These are phyloP conservation scores for Neurospora sp. DNA, from an alignment of 495 filamentous ascomycete species.

Conservation along the genomic window DNA sequence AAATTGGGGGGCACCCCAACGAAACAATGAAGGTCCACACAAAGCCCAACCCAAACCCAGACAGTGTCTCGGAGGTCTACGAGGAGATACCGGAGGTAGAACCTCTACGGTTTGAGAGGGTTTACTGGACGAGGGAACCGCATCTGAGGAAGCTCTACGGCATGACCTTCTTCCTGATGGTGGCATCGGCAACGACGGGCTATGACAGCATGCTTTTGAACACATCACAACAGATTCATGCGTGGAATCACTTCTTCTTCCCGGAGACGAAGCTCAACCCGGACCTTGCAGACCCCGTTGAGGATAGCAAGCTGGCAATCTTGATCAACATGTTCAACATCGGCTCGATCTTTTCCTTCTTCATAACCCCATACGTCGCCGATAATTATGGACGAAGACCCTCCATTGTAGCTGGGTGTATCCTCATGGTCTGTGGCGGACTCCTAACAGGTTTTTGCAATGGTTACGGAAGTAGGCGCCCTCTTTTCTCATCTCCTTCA, in stretches of 20 bases:
- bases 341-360: conserved; percentile 54
- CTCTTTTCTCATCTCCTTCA: background rate
- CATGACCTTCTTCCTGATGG: conserved; percentile 43
- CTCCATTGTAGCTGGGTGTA: conserved; percentile 49
- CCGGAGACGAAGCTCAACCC: conserved; percentile 24
- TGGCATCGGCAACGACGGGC: conserved; percentile 55
- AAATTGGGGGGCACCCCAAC: background rate
- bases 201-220: conserved; percentile 58
- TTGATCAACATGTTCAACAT: conserved; percentile 62
- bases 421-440: conserved; percentile 47
- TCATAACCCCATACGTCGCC: conserved; percentile 55
- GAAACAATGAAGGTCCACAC: background rate
- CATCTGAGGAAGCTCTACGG: conserved; percentile 51
- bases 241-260: conserved; percentile 44
- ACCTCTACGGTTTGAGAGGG: conserved; percentile 45
- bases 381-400: conserved; percentile 50
- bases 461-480: conserved; percentile 22
- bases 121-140: conserved; percentile 50
- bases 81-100: conserved; percentile 35
- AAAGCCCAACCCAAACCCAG: conserved; percentile 1
- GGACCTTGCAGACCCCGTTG: conserved; percentile 22
- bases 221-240: conserved; percentile 45
- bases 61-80: conserved; percentile 16
- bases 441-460: conserved; percentile 25
- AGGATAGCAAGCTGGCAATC: conserved; percentile 46